Conservation (phyloP, 108 stramenopile genomes). For the Cyclotella baltica region DNA sequence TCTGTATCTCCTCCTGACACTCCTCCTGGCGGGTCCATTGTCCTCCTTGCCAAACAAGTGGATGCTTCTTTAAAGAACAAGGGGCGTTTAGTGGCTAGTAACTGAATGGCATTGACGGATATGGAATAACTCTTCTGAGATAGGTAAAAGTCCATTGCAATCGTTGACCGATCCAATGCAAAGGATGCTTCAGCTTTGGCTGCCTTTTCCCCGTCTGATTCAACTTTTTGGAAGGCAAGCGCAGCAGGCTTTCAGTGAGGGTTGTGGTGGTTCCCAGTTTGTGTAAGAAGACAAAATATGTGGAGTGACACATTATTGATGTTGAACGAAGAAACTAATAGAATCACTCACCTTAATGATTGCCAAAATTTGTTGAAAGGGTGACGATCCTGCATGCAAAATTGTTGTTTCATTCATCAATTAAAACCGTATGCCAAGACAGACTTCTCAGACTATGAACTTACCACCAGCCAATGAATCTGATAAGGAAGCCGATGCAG, state of each 20-base stretch:
- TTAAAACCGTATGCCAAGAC: no score
- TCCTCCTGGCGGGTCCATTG: slow-evolving; percentile 74
- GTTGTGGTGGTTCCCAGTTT: background rate
- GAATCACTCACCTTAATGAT: slow-evolving; percentile 71
- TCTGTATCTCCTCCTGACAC: slow-evolving; percentile 36
- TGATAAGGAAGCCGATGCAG: slow-evolving; percentile 24
- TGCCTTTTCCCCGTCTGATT: slow-evolving; percentile 64
- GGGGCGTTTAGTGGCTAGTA: slow-evolving; percentile 79
- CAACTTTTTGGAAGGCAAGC: slow-evolving; percentile 81
- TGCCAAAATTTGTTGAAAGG: slow-evolving; percentile 72
- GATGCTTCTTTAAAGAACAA: slow-evolving; percentile 85
- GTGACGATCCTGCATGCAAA: slow-evolving; percentile 49
- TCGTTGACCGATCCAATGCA: slow-evolving; percentile 52
- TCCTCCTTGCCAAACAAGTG: slow-evolving; percentile 72
- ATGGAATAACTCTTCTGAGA: slow-evolving; percentile 85
- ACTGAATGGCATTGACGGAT: slow-evolving; percentile 82
- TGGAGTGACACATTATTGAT: no score
- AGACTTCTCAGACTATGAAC: no score
- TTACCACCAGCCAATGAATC: slow-evolving; percentile 54
- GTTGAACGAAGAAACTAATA: no score
- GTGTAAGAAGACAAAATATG: background rate
- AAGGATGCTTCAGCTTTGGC: slow-evolving; percentile 38
- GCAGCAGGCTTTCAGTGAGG: slow-evolving; percentile 64
- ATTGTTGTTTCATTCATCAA: background rate
- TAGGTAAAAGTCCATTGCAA: slow-evolving; percentile 84